A percentile compares a stretch with the other conserved stretches of the same genome.
Evolutionary conservation across 2,329 filamentous ascomycete species (phyloP).

Genomic region (Microsporum ferrugineum): DNA sequence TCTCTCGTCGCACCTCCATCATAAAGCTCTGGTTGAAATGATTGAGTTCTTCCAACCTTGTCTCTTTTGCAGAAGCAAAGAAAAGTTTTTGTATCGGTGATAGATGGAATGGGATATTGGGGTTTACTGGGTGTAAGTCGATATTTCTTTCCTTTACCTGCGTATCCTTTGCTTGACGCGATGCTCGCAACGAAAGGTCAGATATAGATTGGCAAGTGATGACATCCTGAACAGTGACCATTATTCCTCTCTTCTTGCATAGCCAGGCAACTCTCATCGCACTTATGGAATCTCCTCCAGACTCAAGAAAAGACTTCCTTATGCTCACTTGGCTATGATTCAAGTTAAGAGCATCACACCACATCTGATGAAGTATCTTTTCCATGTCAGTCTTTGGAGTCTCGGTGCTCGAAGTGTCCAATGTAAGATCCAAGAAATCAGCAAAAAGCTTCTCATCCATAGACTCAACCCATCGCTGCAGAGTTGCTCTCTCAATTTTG

Average conservation of each 20-base stretch:
- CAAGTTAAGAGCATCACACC: conserved; percentile 28
- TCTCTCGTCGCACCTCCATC: conserved; percentile 1
- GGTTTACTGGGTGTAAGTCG: too few species aligned
- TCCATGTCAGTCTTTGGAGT: background rate
- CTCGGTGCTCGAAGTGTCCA: too few species aligned
- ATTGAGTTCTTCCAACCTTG: background rate
- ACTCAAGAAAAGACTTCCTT: conserved; percentile 2
- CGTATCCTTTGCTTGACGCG: background rate
- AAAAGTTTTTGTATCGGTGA: background rate
- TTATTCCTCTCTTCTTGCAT: background rate
- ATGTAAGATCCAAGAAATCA: too few species aligned
- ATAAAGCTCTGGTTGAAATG: conserved; percentile 9
- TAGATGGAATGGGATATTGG: background rate
- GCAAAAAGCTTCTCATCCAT: too few species aligned
- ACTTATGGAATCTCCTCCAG: background rate
- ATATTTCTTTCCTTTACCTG: background rate
- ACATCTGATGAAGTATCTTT: background rate
- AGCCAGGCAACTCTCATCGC: background rate
- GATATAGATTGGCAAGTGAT: background rate
- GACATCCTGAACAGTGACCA: background rate
- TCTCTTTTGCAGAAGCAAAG: background rate
- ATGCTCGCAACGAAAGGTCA: background rate
- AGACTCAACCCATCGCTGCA: too few species aligned
- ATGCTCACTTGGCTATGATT: conserved; percentile 20
- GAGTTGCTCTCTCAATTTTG: too few species aligned